Base-by-base conservation (phyloP, 2,329 filamentous ascomycete species). In the Fusarium ramigenum region DNA sequence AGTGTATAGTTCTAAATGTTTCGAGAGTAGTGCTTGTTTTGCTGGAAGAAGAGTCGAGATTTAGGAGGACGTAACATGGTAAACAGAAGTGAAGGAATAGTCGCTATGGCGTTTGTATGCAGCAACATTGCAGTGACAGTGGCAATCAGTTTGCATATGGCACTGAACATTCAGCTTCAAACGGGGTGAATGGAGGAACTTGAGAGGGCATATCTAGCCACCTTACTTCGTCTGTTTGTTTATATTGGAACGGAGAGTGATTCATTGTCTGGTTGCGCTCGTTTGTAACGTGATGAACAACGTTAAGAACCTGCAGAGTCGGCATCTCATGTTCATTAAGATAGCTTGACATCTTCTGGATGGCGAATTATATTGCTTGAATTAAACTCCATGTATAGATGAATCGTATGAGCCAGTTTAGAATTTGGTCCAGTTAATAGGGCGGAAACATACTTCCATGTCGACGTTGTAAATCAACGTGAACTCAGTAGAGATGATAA, bases 71-170 rank as follows among this genome's bases (percentile, higher is more conserved):
- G 18, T 28, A 18, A 4, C 18, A n/a, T 49, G 21, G 9, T 28
- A 32, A 28, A 43, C 30, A 47, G 23, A 11, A 14, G 53, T 30
- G 12, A 46, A 40, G 12, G n/a, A 7, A 30, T 21, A 43, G 21
- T 52, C 43, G 23, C 34, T 42, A 42, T 15, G 18, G n/a, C 50
- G 46, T 52, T 71, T 54, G 37, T 47, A 25, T 47, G 39, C n/a
- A 49, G n/a, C 19, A 36, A 36, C 44, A 18, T 70, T 23, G 23
- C 15, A 37, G 40, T 50, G 56, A 28, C 67, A 67, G 69, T 71
- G 57, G 46, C 68, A 52, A 40, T 39, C 69, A 60, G 58, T 49
- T 59, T 47, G 39, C 37, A 36, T 7, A 10, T 37, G 23, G 18
- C n/a, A 25, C 30, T 32, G 23, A 42, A 28, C 21, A 23, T 44